phyloP scores from a whole-genome alignment of 257 asterid genomes.

The Ilex asprella region DNA sequence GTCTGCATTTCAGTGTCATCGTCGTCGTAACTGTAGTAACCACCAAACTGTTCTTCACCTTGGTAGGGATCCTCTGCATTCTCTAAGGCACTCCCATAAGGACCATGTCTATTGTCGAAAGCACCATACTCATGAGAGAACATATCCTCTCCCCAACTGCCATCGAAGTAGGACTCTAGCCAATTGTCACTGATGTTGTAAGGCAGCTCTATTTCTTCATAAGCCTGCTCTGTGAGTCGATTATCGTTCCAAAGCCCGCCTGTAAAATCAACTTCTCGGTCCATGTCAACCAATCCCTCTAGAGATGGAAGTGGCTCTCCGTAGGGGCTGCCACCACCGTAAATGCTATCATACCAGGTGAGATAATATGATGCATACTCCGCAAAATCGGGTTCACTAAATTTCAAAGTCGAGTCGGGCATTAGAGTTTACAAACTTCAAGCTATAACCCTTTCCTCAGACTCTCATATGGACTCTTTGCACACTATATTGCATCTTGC shows the following conservation, averaged over 20 bases:
- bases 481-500: too few species aligned
- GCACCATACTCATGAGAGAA: not conserved
- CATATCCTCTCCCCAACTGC: slow-evolving; percentile 13
- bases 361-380: slow-evolving; percentile 6
- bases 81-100: slow-evolving; percentile 2
- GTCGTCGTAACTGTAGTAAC: slow-evolving; percentile 1
- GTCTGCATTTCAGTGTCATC: not conserved
- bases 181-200: slow-evolving; percentile 12
- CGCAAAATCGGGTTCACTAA: slow-evolving; percentile 5
- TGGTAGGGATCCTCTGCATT: not conserved
- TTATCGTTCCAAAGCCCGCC: slow-evolving; percentile 5
- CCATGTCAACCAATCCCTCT: slow-evolving; percentile 1
- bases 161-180: slow-evolving; percentile 18
- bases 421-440: not conserved
- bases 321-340: slow-evolving; percentile 4
- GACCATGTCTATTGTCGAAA: not conserved
- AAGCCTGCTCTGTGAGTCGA: slow-evolving; percentile 2
- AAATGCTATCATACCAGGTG: slow-evolving; percentile 19
- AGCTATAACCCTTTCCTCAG: too few species aligned
- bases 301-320: slow-evolving; percentile 16
- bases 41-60: slow-evolving; percentile 5
- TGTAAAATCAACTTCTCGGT: slow-evolving; percentile 1
- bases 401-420: not conserved
- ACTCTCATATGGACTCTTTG: too few species aligned
- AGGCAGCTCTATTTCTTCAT: not conserved